phyloP scores from a whole-genome alignment of 108 stramenopile species.

The Skeletonema menzelii region DNA sequence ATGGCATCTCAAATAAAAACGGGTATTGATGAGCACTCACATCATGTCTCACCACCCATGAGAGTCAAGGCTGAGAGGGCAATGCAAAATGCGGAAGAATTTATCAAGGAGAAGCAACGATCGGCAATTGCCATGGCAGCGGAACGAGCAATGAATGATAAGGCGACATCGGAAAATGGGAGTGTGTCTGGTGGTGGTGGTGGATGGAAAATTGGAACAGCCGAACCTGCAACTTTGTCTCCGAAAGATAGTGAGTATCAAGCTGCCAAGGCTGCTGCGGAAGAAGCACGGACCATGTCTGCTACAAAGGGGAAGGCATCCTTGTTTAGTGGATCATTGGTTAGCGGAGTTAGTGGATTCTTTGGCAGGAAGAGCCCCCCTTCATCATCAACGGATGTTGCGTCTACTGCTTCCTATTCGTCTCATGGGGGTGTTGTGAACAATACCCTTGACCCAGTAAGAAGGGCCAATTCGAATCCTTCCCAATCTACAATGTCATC shows the following conservation, averaged over 20 bases:
- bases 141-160: slow-evolving; percentile 33
- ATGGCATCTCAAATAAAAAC: not conserved
- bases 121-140: slow-evolving; percentile 40
- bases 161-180: not conserved
- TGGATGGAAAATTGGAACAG: not conserved
- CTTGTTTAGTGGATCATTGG: slow-evolving; percentile 28
- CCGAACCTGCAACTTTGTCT: not conserved
- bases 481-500: not conserved
- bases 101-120: slow-evolving; percentile 42
- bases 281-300: slow-evolving; percentile 33
- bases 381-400: not conserved
- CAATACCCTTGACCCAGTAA: not conserved
- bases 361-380: slow-evolving; percentile 1
- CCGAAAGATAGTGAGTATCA: slow-evolving; percentile 32
- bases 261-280: slow-evolving; percentile 43
- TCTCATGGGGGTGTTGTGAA: slow-evolving; percentile 42
- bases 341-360: slow-evolving; percentile 16
- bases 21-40: not conserved
- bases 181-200: not conserved
- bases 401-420: slow-evolving; percentile 23
- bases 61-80: slow-evolving; percentile 37
- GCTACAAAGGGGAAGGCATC: slow-evolving; percentile 10
- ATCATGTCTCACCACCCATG: slow-evolving; percentile 22
- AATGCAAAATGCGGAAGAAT: slow-evolving; percentile 32
- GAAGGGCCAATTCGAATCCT: not conserved